Base-by-base conservation (phyloP, 2,329 filamentous ascomycete genomes). In the Aspergillus brunneoviolaceus region DNA sequence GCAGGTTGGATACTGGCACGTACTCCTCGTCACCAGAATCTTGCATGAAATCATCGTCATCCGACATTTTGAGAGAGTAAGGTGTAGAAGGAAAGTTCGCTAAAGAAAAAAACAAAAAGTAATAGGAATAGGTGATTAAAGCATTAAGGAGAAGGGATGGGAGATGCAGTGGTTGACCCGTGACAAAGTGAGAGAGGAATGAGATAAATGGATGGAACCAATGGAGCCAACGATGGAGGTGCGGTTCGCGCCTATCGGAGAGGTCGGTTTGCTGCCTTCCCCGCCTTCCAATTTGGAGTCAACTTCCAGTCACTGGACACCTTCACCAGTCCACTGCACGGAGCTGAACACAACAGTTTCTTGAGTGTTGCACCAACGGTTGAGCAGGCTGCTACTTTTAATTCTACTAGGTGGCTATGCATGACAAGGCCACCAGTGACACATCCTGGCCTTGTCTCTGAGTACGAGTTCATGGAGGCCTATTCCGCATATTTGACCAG, bases 11-110 rank as follows among this genome's bases (percentile, higher is more conserved):
- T 23, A 23, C 10, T 23, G 25, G 29, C 56, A 69, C 82, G 67
- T 82, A 97, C 86, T 93, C 89, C 80, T 94, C 90, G 74, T 92
- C 88, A 62, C 91, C 91, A 4, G 91, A 95, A 75, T 92, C 91
- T 79, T 95, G 90, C 91, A 96, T 96, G 76, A 96, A 96, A 79
- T 96, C 90, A 80, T 92, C 90, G 78, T 94, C 85, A 79, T 88
- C 91, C 45, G 89, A 92, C 90, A 92, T 92, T 23, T 42, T 67
- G 62, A 58, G 49, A 31, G 25, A 16, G 5, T 16, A 25, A 48
- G 39, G 33, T 25, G 39, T 45, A 35, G n/a, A 7, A 21, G n/a
- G 33, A 21, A 27, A 5, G 3, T 39, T 45, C 48, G 45, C 47
- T 35, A 35, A 35, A 35, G 3, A 5, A 2, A 31, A 35, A 35